A percentile compares a stretch with the other conserved stretches of the same genome.
Conservation (phyloP, 2,329 filamentous ascomycete genomes). For the Phaeosphaeriaceae sp. region DNA sequence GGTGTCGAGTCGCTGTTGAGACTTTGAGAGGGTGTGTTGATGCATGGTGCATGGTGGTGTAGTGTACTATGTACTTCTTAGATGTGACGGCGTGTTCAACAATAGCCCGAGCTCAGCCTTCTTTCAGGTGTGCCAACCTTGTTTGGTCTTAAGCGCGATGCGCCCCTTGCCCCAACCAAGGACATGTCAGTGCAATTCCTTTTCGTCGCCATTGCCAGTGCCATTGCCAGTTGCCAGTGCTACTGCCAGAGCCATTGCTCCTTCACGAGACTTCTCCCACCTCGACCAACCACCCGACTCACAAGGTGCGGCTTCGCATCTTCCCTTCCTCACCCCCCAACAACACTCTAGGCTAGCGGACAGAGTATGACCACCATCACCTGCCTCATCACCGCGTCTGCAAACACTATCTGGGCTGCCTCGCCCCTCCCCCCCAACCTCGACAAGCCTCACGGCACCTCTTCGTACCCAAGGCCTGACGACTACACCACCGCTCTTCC, state of each 20-base stretch:
- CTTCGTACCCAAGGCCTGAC: slow-evolving; percentile 24
- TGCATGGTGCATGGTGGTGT: too few species aligned
- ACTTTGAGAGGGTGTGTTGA: too few species aligned
- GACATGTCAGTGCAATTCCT: slow-evolving; percentile 3
- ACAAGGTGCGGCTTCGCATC: background rate
- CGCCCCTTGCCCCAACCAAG: slow-evolving; percentile 5
- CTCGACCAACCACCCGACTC: slow-evolving; percentile 1
- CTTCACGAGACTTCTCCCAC: background rate
- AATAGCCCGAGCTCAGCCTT: slow-evolving; percentile 8
- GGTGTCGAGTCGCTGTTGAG: too few species aligned
- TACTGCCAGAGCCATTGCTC: background rate
- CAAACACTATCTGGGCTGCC: slow-evolving; percentile 5
- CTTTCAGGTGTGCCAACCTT: background rate
- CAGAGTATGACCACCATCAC: slow-evolving; percentile 25
- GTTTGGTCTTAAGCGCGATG: background rate
- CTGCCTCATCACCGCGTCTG: slow-evolving; percentile 14
- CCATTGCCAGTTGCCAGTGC: background rate
- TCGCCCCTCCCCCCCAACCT: slow-evolving; percentile 22
- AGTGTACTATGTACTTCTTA: too few species aligned
- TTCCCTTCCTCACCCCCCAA: slow-evolving; percentile 11
- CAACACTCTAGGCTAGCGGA: slow-evolving; percentile 1
- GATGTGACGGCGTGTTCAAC: slow-evolving; percentile 2
- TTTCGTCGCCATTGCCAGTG: slow-evolving; percentile 1
- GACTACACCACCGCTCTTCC: slow-evolving; percentile 27
- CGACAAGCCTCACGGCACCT: slow-evolving; percentile 23